Evolutionary conservation across 2,329 filamentous ascomycete genomes (phyloP).

Genomic region (Karstenula rhodostoma): DNA sequence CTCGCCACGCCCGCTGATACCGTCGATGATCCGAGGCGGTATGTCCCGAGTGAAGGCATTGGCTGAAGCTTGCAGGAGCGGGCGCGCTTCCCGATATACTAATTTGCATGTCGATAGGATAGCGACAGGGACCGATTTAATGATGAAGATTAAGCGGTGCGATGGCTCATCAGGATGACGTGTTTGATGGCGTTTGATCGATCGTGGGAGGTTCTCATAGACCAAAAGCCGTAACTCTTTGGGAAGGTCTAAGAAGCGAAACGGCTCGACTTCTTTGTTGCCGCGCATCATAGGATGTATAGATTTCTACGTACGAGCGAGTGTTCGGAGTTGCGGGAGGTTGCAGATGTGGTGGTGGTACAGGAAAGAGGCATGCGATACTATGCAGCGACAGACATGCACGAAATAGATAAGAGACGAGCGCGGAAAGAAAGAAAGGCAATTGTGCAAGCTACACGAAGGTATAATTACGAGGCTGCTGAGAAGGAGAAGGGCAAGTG

Average conservation of each 20-base stretch:
- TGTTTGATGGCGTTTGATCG: constrained; percentile 15
- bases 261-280: constrained; percentile 8
- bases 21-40: constrained; percentile 18
- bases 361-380: constrained; percentile 23
- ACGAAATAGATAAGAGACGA: not conserved
- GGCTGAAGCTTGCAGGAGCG: constrained; percentile 6
- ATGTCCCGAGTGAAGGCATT: constrained; percentile 15
- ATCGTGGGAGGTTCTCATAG: constrained; percentile 16
- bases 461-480: constrained; percentile 2
- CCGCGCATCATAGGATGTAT: not conserved
- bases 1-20: constrained; percentile 18
- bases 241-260: constrained; percentile 16
- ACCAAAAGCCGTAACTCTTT: constrained; percentile 15
- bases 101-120: constrained; percentile 17
- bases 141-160: constrained; percentile 18
- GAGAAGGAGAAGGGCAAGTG: not conserved
- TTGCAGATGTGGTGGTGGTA: not conserved
- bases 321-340: not conserved
- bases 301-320: not conserved
- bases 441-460: not conserved
- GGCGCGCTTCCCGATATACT: constrained; percentile 13
- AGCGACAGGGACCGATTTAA: constrained; percentile 17
- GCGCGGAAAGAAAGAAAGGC: constrained; percentile 1
- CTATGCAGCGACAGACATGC: constrained; percentile 15
- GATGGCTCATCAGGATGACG: constrained; percentile 21